A percentile compares a stretch with the other conserved stretches of the same genome.
phyloP scores from a whole-genome alignment of 768 basidiomycete species.

The Tulasnella sp. region DNA sequence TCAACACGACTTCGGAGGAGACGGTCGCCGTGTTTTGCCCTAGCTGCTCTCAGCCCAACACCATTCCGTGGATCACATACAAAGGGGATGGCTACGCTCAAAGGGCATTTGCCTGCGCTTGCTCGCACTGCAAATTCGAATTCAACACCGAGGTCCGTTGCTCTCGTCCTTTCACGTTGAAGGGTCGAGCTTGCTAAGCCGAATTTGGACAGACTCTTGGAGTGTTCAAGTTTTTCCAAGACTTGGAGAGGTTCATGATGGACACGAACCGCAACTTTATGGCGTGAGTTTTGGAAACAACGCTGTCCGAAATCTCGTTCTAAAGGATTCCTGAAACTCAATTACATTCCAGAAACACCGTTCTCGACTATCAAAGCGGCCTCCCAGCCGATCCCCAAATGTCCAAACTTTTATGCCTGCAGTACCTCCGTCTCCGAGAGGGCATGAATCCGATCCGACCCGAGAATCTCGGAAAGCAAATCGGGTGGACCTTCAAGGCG shows the following conservation, averaged over 20 bases:
- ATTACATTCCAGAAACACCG: neutral
- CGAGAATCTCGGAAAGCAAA: neutral
- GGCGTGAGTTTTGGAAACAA: neutral
- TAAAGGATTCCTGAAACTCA: no score
- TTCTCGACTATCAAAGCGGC: constrained; percentile 7
- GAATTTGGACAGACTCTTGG: constrained; percentile 9
- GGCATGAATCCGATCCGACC: neutral
- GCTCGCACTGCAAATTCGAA: neutral
- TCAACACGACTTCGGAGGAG: neutral
- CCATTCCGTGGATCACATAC: constrained; percentile 23
- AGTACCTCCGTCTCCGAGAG: constrained; percentile 3
- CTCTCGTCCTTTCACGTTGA: neutral
- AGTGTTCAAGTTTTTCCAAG: constrained; percentile 20
- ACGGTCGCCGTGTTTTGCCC: constrained; percentile 24
- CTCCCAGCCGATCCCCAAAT: neutral
- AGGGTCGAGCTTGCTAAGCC: neutral
- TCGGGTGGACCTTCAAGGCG: constrained; percentile 16
- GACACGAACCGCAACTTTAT: neutral
- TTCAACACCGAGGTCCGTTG: constrained; percentile 34
- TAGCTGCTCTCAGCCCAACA: constrained; percentile 11
- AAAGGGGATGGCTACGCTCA: constrained; percentile 21
- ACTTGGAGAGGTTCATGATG: constrained; percentile 10
- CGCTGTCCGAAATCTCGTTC: no score
- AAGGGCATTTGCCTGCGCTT: constrained; percentile 12
- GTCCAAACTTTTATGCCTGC: neutral